A percentile compares a stretch with the other conserved stretches of the same genome.
phyloP scores from a whole-genome alignment of 2,329 filamentous ascomycete genomes.

The Claviceps pazoutovae region DNA sequence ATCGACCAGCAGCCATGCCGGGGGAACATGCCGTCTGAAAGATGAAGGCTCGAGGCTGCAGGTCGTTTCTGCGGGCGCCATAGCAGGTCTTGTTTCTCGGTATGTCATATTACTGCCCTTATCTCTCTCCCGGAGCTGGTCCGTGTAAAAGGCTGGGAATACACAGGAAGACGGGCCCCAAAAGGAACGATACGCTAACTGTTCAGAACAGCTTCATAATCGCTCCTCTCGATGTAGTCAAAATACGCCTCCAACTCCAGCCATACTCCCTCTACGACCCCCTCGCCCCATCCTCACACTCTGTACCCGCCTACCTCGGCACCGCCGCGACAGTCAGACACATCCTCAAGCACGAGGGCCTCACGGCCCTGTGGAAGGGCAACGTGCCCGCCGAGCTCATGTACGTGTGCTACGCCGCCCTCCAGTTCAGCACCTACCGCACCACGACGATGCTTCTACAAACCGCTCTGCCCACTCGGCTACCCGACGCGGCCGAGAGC shows the following conservation, averaged over 20 bases:
- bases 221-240: slow-evolving; percentile 91
- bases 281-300: slow-evolving; percentile 37
- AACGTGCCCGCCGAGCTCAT: slow-evolving; percentile 91
- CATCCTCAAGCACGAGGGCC: slow-evolving; percentile 68
- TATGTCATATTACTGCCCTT: slow-evolving; percentile 22
- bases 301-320: slow-evolving; percentile 51
- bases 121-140: background rate
- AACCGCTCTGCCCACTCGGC: slow-evolving; percentile 25
- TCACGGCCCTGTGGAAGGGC: slow-evolving; percentile 89
- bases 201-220: slow-evolving; percentile 58
- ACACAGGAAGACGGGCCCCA: background rate
- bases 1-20: slow-evolving; percentile 11
- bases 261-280: slow-evolving; percentile 71
- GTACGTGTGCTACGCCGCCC: slow-evolving; percentile 79
- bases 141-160: background rate
- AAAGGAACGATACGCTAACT: background rate
- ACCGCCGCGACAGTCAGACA: slow-evolving; percentile 60
- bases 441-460: slow-evolving; percentile 55
- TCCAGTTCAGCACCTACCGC: slow-evolving; percentile 85
- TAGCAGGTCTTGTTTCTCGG: slow-evolving; percentile 79
- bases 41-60: slow-evolving; percentile 47
- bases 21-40: slow-evolving; percentile 33
- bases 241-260: slow-evolving; percentile 93
- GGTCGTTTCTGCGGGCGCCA: slow-evolving; percentile 41
- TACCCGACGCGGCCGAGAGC: slow-evolving; percentile 57